Conservation (phyloP, 768 basidiomycete genomes). For the Suillus alpinus region DNA sequence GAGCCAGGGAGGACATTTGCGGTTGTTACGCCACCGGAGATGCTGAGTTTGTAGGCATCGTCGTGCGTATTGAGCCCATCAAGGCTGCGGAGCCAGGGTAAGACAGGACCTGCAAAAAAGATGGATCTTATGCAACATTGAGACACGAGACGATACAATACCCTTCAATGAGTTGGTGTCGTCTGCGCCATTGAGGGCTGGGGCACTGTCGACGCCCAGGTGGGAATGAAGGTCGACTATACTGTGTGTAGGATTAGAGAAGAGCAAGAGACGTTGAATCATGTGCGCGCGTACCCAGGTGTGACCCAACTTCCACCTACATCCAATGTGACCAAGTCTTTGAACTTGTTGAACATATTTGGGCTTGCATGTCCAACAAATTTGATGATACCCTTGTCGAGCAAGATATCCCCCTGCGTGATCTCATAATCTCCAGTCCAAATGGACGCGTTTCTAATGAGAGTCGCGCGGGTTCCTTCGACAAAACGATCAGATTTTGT, state of each 20-base stretch:
- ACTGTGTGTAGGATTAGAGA: constrained; percentile 20
- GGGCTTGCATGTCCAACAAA: constrained; percentile 41
- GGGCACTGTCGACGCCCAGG: constrained; percentile 67
- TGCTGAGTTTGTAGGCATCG: constrained; percentile 64
- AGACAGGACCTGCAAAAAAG: constrained; percentile 42
- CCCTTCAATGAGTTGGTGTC: constrained; percentile 66
- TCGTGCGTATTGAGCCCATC: constrained; percentile 90
- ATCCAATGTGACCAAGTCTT: constrained; percentile 54
- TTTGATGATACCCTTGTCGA: constrained; percentile 39
- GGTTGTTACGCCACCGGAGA: constrained; percentile 88
- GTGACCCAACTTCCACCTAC: constrained; percentile 68
- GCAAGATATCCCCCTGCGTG: constrained; percentile 35
- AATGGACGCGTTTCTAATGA: constrained; percentile 48
- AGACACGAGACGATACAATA: constrained; percentile 2
- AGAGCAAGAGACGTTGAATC: constrained; percentile 7
- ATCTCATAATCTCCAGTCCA: constrained; percentile 48
- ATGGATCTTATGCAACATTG: not conserved
- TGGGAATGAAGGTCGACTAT: constrained; percentile 80
- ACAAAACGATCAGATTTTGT: constrained; percentile 38
- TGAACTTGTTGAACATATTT: constrained; percentile 28
- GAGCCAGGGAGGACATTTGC: constrained; percentile 79
- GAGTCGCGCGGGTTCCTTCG: constrained; percentile 34
- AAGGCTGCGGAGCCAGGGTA: constrained; percentile 78
- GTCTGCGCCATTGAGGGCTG: constrained; percentile 44
- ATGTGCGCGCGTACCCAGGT: constrained; percentile 49